Base-by-base conservation (phyloP, 2,329 filamentous ascomycete genomes). In the Alternaria longipes region DNA sequence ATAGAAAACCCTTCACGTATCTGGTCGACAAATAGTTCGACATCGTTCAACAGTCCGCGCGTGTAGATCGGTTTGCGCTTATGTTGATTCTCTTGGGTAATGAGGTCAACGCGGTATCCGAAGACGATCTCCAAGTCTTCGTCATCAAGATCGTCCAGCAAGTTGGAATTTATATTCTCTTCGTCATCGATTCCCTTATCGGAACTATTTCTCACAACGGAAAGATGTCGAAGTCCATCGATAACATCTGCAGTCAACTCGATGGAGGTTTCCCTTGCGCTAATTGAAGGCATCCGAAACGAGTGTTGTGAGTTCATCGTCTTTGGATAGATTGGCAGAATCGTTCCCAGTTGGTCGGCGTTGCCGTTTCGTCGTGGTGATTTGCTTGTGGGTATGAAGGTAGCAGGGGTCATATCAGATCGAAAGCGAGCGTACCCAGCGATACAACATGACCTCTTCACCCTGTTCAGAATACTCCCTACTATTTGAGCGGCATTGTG, bases 61-160 rank as follows among this genome's bases (percentile, higher is more conserved):
- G 60, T 63, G 30, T 53, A 57, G 4, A 59, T 16, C 18, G 59
- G 54, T 22, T 6, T 40, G 24, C 53, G 14, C 12, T 14, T 41
- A 9, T 36, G 32, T 18, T 42, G 9, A n/a, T 14, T 7, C 36
- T 61, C 49, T 6, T 46, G 42, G 14, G 16, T 8, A 7, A 46
- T n/a, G 16, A 61, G 16, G 14, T 57, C 54, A 22, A 53, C 46
- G 50, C 1, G 16, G 36, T 44, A 30, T 42, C 20, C 46, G 11
- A 22, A 53, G 9, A 14, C 50, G n/a, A 14, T 7, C n/a, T 36
- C 46, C 20, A 50, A 20, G 0, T 36, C 24, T 28, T 45, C 22
- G 1, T 42, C 42, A 11, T 28, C 46, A 50, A 7, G 36, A 8
- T 50, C 32, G 5, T 36, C 46, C 16, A 18, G 4, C 22, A 16